Evolutionary conservation across 2,329 filamentous ascomycete genomes (phyloP), one percentile per base, ranked within the genome.

Genomic region (Sclerotinia borealis): DNA sequence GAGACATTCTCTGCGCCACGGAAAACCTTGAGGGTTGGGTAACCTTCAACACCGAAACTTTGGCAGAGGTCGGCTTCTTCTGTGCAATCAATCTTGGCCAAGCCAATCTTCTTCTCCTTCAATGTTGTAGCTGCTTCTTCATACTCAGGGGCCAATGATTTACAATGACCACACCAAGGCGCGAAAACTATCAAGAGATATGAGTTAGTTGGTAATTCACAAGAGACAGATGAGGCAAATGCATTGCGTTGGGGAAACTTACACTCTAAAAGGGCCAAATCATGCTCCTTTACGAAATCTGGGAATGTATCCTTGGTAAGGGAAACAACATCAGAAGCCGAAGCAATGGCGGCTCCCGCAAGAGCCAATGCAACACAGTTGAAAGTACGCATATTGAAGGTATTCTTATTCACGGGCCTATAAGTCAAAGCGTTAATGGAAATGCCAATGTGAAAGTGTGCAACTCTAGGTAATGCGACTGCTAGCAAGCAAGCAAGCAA

Each of bases 11-110:
- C 91, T 49, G 80, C 79, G 72, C 95, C 93, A 73, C 93, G 92
- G 92, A 99, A 99, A 80, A 99, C 86, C 88, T 98, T 99, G 76
- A 99, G 86, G 70, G 95, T 99, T 67, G 95, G 95, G 84, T 99
- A 99, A 69, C 95, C 95, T 83, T 98, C 92, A 49, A 99, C 93
- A 67, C 91, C 93, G 74, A 90, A 91, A 72, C 85, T 82, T 78
- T 92, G 85, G 86, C 95, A 99, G 70, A 99, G 89, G 39, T 96
- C 92, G 68, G 87, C 81, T 83, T 99, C 91, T 77, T 90, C 92
- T 75, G 93, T 98, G 85, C 95, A 98, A 83, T 97, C 93, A 72
- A 96, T 79, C 86, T 96, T 95, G 78, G 84, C 89, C 63, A 96
- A 83, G 75, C 84, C 85, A 79, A 95, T 93, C 76, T 90, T 84